Conservation (phyloP, 257 asterid species). For the Penstemon newberryi region DNA sequence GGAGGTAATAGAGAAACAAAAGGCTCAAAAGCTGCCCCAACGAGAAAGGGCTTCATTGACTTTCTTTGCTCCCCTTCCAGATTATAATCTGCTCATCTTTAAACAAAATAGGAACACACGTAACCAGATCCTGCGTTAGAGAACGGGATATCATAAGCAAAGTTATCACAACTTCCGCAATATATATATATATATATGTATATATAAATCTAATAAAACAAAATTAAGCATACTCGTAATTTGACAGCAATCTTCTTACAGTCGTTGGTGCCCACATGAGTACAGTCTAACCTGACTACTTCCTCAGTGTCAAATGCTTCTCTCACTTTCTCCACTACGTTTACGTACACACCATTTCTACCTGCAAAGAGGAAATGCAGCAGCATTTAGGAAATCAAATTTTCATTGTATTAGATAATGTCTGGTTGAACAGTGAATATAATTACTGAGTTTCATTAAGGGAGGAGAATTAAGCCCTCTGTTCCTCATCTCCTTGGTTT, state of each 20-base stretch:
- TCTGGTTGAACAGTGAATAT: not conserved
- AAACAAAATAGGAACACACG: slow-evolving; percentile 80
- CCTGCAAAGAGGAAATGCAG: slow-evolving; percentile 41
- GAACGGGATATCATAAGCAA: not conserved
- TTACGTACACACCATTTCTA: slow-evolving; percentile 87
- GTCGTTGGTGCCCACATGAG: slow-evolving; percentile 77
- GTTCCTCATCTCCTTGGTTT: slow-evolving; percentile 73
- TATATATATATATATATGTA: not conserved
- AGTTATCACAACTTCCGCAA: not conserved
- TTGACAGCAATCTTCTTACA: slow-evolving; percentile 90
- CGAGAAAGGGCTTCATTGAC: not conserved
- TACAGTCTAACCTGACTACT: slow-evolving; percentile 75
- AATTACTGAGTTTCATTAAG: slow-evolving; percentile 73
- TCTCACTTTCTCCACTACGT: slow-evolving; percentile 75
- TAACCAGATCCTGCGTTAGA: slow-evolving; percentile 73
- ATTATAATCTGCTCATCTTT: slow-evolving; percentile 81
- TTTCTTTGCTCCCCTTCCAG: slow-evolving; percentile 61
- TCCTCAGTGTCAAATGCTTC: slow-evolving; percentile 72
- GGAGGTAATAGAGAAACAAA: no score
- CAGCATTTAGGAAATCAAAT: slow-evolving; percentile 5
- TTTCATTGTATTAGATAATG: not conserved
- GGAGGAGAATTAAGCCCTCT: slow-evolving; percentile 77
- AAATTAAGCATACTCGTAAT: slow-evolving; percentile 55
- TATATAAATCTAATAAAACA: not conserved
- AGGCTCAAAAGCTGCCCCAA: no score